Base-by-base conservation (phyloP, 2,329 filamentous ascomycete genomes). In the Ophiostoma novo-ulmi region DNA sequence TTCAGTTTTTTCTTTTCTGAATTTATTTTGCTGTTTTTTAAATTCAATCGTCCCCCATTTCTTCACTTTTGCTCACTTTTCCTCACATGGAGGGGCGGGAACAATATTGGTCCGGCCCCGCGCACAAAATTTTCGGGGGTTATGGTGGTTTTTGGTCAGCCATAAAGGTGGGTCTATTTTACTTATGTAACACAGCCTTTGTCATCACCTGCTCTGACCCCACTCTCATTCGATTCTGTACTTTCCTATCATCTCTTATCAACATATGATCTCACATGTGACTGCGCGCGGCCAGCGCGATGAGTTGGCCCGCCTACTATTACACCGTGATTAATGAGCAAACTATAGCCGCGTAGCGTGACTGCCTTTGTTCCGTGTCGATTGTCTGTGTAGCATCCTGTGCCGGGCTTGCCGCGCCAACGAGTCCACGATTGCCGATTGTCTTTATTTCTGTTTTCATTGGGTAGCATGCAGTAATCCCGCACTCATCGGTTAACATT, bases 201-300 rank as follows among this genome's bases (percentile, higher is more conserved):
- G 26, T 63, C 58, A 63, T 63, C 58, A 20, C 26, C 2, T 6
- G 52, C 22, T 26, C 52, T 31, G 4, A 13, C 52, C 22, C n/a
- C 52, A 58, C n/a, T 55, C 17, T 55, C 1, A 22, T 55, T 10
- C n/a, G 22, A 13, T 61, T 17, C 35, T 20, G 39, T 64, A 58
- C 22, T 35, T 39, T 36, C 48, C 22, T 41, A 22, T 67, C 26
- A 10, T 10, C 10, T 70, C 1, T 20, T 17, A 35, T 5, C 14
- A 31, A 66, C 72, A 72, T 35, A 73, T 77, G 75, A 72, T 69
- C 1, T 74, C 20, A 80, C 63, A 75, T 76, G 75, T 71, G 79
- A 77, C 65, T 58, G 72, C 75, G 76, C 74, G 76, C 67, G 38
- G 14, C 10, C 20, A 69, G 74, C 74, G 77, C 64, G 69, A 64